Percentiles rank a stretch among this genome's conserved stretches.
Evolutionary conservation across 495 filamentous ascomycete species (phyloP).

Genomic region (Penicillium goetzii): DNA sequence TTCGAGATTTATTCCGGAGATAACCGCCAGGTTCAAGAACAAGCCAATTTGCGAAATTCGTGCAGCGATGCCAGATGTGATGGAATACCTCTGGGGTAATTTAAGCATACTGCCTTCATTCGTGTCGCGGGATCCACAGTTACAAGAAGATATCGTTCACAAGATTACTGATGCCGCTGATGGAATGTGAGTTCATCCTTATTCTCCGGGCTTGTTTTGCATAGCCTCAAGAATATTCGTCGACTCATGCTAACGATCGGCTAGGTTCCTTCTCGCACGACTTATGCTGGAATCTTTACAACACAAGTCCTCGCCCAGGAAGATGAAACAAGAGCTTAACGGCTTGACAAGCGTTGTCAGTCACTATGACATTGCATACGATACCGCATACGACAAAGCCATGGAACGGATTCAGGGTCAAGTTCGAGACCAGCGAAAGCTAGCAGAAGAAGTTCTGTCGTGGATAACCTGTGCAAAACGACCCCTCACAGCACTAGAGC

Average conservation of each 20-base stretch:
- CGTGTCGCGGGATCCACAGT: neutral
- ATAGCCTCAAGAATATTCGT: neutral
- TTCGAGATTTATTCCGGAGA: constrained; percentile 1
- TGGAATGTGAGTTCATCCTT: constrained; percentile 1
- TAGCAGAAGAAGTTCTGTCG: constrained; percentile 34
- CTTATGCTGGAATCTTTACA: neutral
- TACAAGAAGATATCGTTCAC: neutral
- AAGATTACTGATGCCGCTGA: neutral
- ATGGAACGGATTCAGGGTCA: constrained; percentile 33
- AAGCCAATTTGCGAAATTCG: constrained; percentile 1
- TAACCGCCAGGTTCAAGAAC: neutral
- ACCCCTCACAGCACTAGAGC: constrained; percentile 44
- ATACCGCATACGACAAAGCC: constrained; percentile 28
- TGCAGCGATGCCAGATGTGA: neutral
- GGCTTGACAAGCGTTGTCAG: constrained; percentile 5
- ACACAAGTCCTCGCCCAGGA: neutral
- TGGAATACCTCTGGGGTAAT: neutral
- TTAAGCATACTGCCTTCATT: neutral
- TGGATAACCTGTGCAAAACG: constrained; percentile 43
- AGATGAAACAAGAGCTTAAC: neutral
- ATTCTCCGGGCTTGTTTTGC: neutral
- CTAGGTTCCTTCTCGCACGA: constrained; percentile 9
- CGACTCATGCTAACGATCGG: neutral
- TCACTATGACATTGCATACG: neutral
- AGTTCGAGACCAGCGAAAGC: constrained; percentile 36